These are phyloP conservation scores for Ceratopteris richardii DNA, from an alignment of 75 land plant species.

Conservation along the genomic window DNA sequence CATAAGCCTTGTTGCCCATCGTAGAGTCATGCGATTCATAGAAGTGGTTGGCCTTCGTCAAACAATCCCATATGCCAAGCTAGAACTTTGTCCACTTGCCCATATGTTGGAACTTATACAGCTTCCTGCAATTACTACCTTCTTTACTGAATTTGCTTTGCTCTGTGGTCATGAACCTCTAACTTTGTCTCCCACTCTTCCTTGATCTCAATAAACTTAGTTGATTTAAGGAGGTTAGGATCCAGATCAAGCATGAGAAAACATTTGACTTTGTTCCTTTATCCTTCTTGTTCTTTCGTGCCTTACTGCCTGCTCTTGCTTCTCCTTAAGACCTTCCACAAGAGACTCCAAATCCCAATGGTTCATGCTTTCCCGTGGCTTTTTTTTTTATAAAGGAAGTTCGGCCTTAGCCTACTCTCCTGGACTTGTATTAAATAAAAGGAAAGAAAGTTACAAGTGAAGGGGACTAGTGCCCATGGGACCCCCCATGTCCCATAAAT, in stretches of 20 bases:
- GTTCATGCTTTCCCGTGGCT: slow-evolving; percentile 15
- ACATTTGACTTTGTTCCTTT: slow-evolving; percentile 89
- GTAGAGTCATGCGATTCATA: slow-evolving; percentile 93
- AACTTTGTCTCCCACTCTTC: slow-evolving; percentile 72
- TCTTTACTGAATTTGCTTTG: slow-evolving; percentile 42
- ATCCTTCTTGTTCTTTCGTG: slow-evolving; percentile 83
- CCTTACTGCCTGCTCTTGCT: slow-evolving; percentile 64
- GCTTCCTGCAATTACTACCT: slow-evolving; percentile 53
- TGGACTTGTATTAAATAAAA: too few relatives aligned
- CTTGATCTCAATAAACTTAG: slow-evolving; percentile 43
- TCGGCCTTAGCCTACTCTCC: too few relatives aligned
- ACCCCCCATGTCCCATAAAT: too few relatives aligned
- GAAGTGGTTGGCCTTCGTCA: slow-evolving; percentile 94
- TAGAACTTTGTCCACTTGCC: slow-evolving; percentile 99
- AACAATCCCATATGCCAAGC: slow-evolving; percentile 95
- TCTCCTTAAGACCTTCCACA: slow-evolving; percentile 64
- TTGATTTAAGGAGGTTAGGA: slow-evolving; percentile 96
- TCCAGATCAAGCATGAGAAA: slow-evolving; percentile 92
- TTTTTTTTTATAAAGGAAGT: too few relatives aligned
- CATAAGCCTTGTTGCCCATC: slow-evolving; percentile 98
- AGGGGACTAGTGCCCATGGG: too few relatives aligned
- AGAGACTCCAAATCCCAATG: slow-evolving; percentile 73
- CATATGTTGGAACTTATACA: slow-evolving; percentile 91
- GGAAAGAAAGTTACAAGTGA: too few relatives aligned
- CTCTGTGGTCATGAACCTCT: slow-evolving; percentile 73